Base-by-base conservation (phyloP, 2,329 filamentous ascomycete genomes). In the Botrytis elliptica region DNA sequence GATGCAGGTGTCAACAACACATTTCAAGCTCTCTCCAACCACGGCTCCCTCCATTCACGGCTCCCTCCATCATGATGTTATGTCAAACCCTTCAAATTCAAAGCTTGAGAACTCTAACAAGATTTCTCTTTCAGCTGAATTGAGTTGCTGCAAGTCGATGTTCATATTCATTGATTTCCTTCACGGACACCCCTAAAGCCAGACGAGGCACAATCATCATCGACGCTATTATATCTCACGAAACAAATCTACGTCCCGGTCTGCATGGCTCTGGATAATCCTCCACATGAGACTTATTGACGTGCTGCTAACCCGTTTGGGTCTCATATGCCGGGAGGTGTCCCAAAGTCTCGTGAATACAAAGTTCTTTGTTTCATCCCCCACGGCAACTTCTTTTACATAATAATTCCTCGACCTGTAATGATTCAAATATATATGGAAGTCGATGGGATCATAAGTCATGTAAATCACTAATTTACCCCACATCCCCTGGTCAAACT, bases 311-410 rank as follows among this genome's bases (percentile, higher is more conserved):
- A n/a, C 25, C 5, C 4, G 2, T 55, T 52, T 57, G 14, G 52
- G n/a, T 29, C n/a, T 57, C 52, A n/a, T 57, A 57, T 57, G 29
- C 52, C 52, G 14, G 25, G 49, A n/a, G 25, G 12, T n/a, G 16
- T 5, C 0, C 0, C 2, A 3, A 57, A 16, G n/a, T 57, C 52
- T 29, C n/a, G n/a, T 29, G 52, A 29, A 9, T 18, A 4, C 0
- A 29, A 18, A 5, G 52, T 9, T 29, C 7, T 29, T 57, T 1
- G 8, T 29, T n/a, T 22, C 1, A 5, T 20, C 12, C 16, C 4
- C 18, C 7, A 33, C 33, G 33, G 33, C 33, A 7, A 6, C 25
- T 36, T 29, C 6, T 5, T 12, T 52, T 38, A 57, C 14, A 57
- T 6, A 18, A n/a, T 4, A 0, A 9, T 20, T n/a, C 5, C 4